Evolutionary conservation across 2,329 filamentous ascomycete species (phyloP), one percentile per base, ranked within the genome.

Genomic region (Mariannaea elegans): DNA sequence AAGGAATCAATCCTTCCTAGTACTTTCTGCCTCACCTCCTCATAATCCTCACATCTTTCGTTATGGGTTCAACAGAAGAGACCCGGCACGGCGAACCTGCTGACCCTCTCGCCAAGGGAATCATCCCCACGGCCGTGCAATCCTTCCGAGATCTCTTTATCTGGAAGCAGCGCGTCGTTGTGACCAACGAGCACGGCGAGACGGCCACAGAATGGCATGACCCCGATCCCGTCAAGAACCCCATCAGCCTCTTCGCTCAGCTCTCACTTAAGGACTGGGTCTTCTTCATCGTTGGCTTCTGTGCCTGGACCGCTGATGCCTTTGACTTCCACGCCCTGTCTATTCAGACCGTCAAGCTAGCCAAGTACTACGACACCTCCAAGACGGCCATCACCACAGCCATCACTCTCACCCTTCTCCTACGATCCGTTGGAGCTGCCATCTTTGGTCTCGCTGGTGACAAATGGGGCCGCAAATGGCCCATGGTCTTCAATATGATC

Each of bases 281-380:
- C 14, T 93, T 91, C 79, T 88, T 94, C 77, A 64, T 90, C 38
- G 89, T 93, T 10, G 91, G 90, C 3, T 87, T 94, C 71, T 76
- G 84, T 31, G 88, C 90, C 14, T 94, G 92, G 92, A 90, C 87
- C 1, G 91, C 90, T 56, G 92, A 94, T 73, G 91, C 91, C 3
- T 94, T 94, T 73, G 91, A 93, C 75, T 94, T 94, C 73, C 90
- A 93, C 76, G 90, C 91, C 23, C 82, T 94, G 8, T 91, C 88
- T 4, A 91, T 94, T 64, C 91, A 93, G 74, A 91, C 90, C 3
- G 84, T 84, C 66, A 92, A 93, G 77, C 80, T 94, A 21, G 84
- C 82, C 46, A 67, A 78, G 38, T 81, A 82, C 71, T 85, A 83
- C 54, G 70, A 69, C 60, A 77, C 76, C 16, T 80, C 79, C 49